These are phyloP conservation scores for Phytopythium kandeliae DNA, from an alignment of 352 stramenopile species.

Conservation along the genomic window DNA sequence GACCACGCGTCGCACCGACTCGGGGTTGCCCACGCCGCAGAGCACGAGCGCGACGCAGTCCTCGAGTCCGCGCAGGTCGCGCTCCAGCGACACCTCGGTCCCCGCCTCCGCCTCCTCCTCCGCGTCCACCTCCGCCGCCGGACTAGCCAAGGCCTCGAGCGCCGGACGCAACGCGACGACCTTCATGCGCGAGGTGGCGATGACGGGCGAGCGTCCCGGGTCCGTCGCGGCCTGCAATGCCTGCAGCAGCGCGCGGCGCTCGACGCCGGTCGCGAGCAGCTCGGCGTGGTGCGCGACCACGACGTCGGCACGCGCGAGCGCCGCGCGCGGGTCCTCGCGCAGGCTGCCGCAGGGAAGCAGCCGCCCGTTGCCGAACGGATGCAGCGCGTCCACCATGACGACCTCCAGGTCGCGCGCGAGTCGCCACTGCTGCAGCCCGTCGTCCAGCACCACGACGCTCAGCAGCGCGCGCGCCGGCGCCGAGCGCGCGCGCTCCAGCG, in stretches of 20 bases:
- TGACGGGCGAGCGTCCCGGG: constrained; percentile 10
- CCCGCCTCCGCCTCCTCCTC: background rate
- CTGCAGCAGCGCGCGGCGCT: constrained; percentile 11
- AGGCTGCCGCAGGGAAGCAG: constrained; percentile 53
- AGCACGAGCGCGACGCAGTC: constrained; percentile 29
- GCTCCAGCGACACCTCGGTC: background rate
- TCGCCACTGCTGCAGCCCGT: constrained; percentile 67
- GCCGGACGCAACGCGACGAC: constrained; percentile 22
- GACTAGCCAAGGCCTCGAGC: constrained; percentile 4
- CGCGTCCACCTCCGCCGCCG: too few species aligned
- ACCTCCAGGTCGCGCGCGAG: constrained; percentile 60
- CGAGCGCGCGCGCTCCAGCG: background rate
- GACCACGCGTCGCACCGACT: constrained; percentile 48
- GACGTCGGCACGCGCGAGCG: constrained; percentile 40
- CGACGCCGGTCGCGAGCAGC: constrained; percentile 13
- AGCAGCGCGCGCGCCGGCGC: constrained; percentile 9
- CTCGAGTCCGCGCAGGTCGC: constrained; percentile 2
- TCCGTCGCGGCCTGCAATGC: constrained; percentile 11
- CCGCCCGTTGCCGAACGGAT: constrained; percentile 59
- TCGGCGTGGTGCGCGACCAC: constrained; percentile 59
- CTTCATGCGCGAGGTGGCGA: constrained; percentile 50
- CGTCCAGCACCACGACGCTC: constrained; percentile 52
- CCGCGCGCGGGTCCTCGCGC: constrained; percentile 36
- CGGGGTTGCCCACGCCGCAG: constrained; percentile 63
- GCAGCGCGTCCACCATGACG: constrained; percentile 63